These are phyloP conservation scores for Huntiella savannae DNA, from an alignment of 2,329 filamentous ascomycete genomes.

Conservation along the genomic window DNA sequence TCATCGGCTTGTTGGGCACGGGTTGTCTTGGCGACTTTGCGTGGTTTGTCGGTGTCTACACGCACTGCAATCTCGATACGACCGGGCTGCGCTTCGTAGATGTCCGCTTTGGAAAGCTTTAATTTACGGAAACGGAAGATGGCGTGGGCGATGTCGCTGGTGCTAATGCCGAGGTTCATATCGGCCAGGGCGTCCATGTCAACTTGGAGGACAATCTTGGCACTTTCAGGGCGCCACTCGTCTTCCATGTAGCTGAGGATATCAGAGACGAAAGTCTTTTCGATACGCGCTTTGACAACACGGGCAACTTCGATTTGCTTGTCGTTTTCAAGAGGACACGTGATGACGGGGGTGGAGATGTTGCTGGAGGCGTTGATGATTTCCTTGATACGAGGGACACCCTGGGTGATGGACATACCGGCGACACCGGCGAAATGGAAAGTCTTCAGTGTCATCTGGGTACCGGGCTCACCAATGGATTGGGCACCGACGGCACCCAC, in stretches of 20 bases:
- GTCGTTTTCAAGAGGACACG: constrained; percentile 63
- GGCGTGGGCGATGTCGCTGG: constrained; percentile 53
- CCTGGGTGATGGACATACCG: constrained; percentile 97
- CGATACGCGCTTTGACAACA: constrained; percentile 80
- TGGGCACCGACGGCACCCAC: constrained; percentile 93
- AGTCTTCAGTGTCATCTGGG: constrained; percentile 97
- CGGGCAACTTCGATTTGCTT: constrained; percentile 60
- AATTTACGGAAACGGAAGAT: constrained; percentile 71
- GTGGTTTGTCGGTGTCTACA: constrained; percentile 32
- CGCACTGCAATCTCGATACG: constrained; percentile 57
- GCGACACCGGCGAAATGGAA: constrained; percentile 99
- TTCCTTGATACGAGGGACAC: constrained; percentile 99
- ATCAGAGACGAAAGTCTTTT: constrained; percentile 82
- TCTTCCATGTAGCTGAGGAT: constrained; percentile 68
- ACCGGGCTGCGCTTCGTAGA: constrained; percentile 36
- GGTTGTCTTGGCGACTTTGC: constrained; percentile 28
- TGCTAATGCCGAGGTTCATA: constrained; percentile 61
- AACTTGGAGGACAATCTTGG: constrained; percentile 63
- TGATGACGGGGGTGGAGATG: constrained; percentile 89
- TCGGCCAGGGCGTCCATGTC: constrained; percentile 61
- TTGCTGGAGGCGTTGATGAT: constrained; percentile 95
- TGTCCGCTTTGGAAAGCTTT: constrained; percentile 48
- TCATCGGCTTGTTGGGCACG: constrained; percentile 21
- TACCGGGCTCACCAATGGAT: constrained; percentile 94
- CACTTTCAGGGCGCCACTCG: constrained; percentile 60